phyloP scores from a whole-genome alignment of 2,329 filamentous ascomycete species.

The Ceratocystis papillata region DNA sequence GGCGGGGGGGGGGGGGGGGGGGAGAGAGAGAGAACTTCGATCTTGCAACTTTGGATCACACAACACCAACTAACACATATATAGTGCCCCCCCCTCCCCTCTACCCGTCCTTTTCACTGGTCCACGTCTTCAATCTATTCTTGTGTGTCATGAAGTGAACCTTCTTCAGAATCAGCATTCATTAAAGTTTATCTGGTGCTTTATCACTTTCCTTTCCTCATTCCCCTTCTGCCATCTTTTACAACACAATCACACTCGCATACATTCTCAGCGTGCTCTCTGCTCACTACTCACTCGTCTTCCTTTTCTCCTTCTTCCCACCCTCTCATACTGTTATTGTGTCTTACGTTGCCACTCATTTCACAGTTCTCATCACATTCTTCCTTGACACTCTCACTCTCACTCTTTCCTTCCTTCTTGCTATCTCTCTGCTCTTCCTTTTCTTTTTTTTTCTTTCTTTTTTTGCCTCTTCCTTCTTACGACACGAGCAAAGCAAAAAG shows the following conservation, averaged over 20 bases:
- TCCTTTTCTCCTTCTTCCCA: constrained; percentile 2
- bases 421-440: too few species aligned
- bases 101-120: not conserved
- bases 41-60: not conserved
- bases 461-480: not conserved
- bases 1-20: too few species aligned
- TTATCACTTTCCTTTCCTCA: not conserved
- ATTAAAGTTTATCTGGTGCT: not conserved
- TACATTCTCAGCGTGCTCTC: not conserved
- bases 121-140: not conserved
- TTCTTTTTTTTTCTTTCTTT: not conserved
- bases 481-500: not conserved
- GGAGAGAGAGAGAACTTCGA: too few species aligned
- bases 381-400: too few species aligned
- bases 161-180: not conserved
- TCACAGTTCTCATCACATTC: too few species aligned
- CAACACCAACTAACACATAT: not conserved
- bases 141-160: not conserved
- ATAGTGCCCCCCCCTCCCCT: not conserved
- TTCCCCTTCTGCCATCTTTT: not conserved
- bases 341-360: not conserved
- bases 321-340: not conserved
- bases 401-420: too few species aligned
- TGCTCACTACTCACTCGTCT: not conserved
- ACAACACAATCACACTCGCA: not conserved